Evolutionary conservation across 2,329 filamentous ascomycete species (phyloP).

Genomic region (Cytospora paraplurivora): DNA sequence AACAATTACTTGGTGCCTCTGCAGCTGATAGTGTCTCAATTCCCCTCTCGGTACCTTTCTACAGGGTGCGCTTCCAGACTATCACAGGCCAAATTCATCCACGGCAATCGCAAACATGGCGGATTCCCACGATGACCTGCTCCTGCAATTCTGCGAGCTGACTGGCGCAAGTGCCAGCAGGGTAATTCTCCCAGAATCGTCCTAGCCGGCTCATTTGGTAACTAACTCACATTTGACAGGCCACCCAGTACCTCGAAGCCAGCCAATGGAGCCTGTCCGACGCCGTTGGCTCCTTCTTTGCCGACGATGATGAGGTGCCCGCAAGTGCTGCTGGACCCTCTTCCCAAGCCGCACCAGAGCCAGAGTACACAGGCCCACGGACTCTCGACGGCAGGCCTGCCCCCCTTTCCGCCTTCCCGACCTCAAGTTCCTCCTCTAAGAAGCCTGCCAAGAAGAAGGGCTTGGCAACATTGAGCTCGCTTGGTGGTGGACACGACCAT

Average conservation of each 20-base stretch:
- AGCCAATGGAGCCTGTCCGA: constrained; percentile 67
- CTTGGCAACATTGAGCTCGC: constrained; percentile 61
- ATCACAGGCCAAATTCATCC: constrained; percentile 1
- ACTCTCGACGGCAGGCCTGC: constrained; percentile 66
- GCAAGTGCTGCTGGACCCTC: constrained; percentile 48
- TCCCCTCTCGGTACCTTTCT: neutral
- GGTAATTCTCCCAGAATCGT: constrained; percentile 39
- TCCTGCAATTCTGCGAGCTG: constrained; percentile 57
- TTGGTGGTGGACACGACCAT: constrained; percentile 53
- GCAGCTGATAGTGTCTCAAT: neutral
- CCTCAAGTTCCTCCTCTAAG: constrained; percentile 42
- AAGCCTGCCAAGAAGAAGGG: constrained; percentile 58
- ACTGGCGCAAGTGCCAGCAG: constrained; percentile 53
- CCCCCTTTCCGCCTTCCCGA: constrained; percentile 42
- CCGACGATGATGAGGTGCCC: constrained; percentile 54
- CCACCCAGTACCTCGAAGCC: constrained; percentile 64
- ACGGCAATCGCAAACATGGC: constrained; percentile 39
- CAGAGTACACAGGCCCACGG: constrained; percentile 60
- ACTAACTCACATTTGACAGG: constrained; percentile 47
- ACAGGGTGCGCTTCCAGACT: constrained; percentile 1
- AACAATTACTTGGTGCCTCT: neutral
- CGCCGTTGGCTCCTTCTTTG: constrained; percentile 65
- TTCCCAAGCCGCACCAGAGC: constrained; percentile 36
- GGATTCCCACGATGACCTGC: constrained; percentile 44
- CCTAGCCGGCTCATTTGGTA: neutral